A percentile compares a stretch with the other conserved stretches of the same genome.
These are phyloP conservation scores for Chenopodium suecicum DNA, from an alignment of 148 eudicot species.

Conservation along the genomic window DNA sequence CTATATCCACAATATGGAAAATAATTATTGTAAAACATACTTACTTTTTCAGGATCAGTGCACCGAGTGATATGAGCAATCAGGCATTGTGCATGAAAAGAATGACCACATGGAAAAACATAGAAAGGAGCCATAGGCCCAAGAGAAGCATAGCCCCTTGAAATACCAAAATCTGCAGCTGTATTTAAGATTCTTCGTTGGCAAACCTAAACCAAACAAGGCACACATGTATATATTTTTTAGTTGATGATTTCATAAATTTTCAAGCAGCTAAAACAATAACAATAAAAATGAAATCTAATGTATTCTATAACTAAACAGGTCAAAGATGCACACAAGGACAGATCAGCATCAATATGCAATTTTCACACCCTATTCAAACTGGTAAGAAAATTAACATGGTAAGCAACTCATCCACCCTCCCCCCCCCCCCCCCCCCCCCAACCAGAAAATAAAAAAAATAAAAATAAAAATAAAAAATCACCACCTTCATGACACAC, in stretches of 20 bases:
- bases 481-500: too few species aligned
- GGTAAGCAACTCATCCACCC: too few species aligned
- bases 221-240: neutral
- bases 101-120: slow-evolving; percentile 95
- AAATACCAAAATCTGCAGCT: slow-evolving; percentile 61
- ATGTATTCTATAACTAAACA: neutral
- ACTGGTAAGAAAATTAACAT: too few species aligned
- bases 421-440: too few species aligned
- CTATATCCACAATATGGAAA: neutral
- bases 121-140: slow-evolving; percentile 98
- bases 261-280: neutral
- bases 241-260: neutral
- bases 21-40: slow-evolving; percentile 15
- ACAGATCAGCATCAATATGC: too few species aligned
- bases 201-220: slow-evolving; percentile 60
- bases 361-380: too few species aligned
- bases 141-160: slow-evolving; percentile 74
- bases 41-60: slow-evolving; percentile 72
- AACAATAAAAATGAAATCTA: neutral
- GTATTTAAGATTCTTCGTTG: slow-evolving; percentile 62
- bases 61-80: slow-evolving; percentile 91
- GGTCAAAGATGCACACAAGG: neutral
- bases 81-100: slow-evolving; percentile 89
- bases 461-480: too few species aligned
- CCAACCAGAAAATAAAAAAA: too few species aligned